Evolutionary conservation across 2,329 filamentous ascomycete species (phyloP).

Genomic region (Alternaria arbusti): DNA sequence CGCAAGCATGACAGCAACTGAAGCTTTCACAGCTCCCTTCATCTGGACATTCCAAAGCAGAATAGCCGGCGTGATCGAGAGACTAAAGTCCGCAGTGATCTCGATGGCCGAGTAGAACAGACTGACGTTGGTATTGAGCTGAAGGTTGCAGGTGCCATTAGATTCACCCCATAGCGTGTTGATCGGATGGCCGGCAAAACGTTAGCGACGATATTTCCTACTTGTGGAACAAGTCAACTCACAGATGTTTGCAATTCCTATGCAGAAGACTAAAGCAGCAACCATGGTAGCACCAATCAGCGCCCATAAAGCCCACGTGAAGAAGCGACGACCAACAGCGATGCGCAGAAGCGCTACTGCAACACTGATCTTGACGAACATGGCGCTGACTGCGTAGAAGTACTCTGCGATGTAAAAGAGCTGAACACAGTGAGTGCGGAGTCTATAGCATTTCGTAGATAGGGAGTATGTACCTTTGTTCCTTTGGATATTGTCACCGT

Average conservation of each 20-base stretch:
- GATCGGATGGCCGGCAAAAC: slow-evolving; percentile 18
- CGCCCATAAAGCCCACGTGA: slow-evolving; percentile 15
- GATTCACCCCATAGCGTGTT: slow-evolving; percentile 29
- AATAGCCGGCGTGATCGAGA: slow-evolving; percentile 25
- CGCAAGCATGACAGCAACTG: slow-evolving; percentile 49
- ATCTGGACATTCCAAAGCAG: slow-evolving; percentile 33
- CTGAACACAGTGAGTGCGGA: slow-evolving; percentile 3
- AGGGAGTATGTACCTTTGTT: slow-evolving; percentile 16
- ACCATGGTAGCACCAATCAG: slow-evolving; percentile 21
- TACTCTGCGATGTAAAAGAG: slow-evolving; percentile 30
- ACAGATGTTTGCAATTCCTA: slow-evolving; percentile 31
- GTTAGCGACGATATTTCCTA: background rate
- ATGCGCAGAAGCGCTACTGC: slow-evolving; percentile 29
- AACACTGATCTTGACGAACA: slow-evolving; percentile 29
- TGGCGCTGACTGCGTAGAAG: slow-evolving; percentile 27
- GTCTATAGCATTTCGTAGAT: background rate
- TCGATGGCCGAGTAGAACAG: slow-evolving; percentile 31
- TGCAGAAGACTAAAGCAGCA: slow-evolving; percentile 23
- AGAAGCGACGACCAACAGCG: slow-evolving; percentile 13
- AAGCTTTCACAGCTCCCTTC: slow-evolving; percentile 50
- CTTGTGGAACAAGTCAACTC: background rate
- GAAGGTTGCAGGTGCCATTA: slow-evolving; percentile 24
- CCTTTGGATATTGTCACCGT: slow-evolving; percentile 17
- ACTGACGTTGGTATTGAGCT: slow-evolving; percentile 28
- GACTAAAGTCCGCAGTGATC: slow-evolving; percentile 26